Evolutionary conservation across 495 filamentous ascomycete genomes (phyloP).

Genomic region (Aspergillus affinis): DNA sequence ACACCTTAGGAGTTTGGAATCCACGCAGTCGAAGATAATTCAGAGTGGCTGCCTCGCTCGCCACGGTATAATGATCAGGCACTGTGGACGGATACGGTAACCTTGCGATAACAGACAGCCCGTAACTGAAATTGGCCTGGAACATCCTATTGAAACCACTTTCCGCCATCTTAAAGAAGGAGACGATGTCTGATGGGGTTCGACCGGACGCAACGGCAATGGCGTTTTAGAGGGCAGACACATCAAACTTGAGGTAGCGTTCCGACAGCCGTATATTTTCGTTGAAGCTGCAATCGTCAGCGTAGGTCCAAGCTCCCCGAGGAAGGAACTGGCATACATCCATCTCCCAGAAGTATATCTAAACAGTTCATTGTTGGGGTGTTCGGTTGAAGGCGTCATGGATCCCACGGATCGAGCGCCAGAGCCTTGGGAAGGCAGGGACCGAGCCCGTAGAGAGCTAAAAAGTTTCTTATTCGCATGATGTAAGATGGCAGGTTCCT

Average conservation of each 20-base stretch:
- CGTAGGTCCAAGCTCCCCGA: too few species aligned
- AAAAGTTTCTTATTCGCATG: too few species aligned
- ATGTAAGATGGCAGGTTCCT: too few species aligned
- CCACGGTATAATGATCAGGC: conserved; percentile 27
- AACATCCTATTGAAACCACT: conserved; percentile 32
- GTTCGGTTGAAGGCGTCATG: too few species aligned
- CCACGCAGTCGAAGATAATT: conserved; percentile 29
- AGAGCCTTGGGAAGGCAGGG: too few species aligned
- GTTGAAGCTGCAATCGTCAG: conserved; percentile 17
- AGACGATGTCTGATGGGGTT: conserved; percentile 14
- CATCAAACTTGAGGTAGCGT: conserved; percentile 23
- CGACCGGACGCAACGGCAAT: conserved; percentile 9
- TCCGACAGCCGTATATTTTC: conserved; percentile 23
- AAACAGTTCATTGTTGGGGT: too few species aligned
- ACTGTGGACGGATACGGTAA: conserved; percentile 26
- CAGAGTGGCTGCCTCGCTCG: conserved; percentile 42
- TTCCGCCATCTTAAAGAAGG: conserved; percentile 29
- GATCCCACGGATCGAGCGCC: too few species aligned
- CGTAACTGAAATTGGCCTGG: conserved; percentile 22
- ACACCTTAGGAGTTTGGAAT: conserved; percentile 24
- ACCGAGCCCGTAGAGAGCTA: too few species aligned
- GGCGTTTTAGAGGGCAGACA: conserved; percentile 20
- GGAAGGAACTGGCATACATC: too few species aligned
- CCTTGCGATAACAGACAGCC: conserved; percentile 23
- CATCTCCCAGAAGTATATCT: too few species aligned